Percentiles rank a stretch among this genome's conserved stretches.
Evolutionary conservation across 2,329 filamentous ascomycete species (phyloP).

Genomic region (Colletotrichum costaricense): DNA sequence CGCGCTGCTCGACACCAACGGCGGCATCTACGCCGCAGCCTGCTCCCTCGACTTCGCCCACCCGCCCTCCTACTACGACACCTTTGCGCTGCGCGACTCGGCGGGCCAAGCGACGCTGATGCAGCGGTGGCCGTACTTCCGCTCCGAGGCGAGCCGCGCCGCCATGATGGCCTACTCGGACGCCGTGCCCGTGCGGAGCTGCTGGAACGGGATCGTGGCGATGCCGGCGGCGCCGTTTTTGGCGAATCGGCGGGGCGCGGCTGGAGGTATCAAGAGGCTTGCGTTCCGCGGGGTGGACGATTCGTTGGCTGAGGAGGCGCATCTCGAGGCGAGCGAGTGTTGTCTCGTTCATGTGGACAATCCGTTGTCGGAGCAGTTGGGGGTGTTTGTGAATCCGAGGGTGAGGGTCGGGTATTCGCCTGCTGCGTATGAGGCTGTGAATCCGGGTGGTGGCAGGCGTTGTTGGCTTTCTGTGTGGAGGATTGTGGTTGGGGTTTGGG

Average conservation of each 20-base stretch:
- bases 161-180: constrained; percentile 61
- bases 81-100: constrained; percentile 69
- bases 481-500: constrained; percentile 68
- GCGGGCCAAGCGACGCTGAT: constrained; percentile 62
- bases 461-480: constrained; percentile 64
- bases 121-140: constrained; percentile 71
- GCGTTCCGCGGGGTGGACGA: constrained; percentile 75
- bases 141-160: constrained; percentile 59
- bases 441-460: constrained; percentile 44
- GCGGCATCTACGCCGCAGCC: constrained; percentile 69
- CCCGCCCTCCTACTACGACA: constrained; percentile 68
- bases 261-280: constrained; percentile 44
- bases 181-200: constrained; percentile 58
- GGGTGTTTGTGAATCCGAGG: constrained; percentile 76
- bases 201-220: constrained; percentile 59
- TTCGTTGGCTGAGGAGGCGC: constrained; percentile 64
- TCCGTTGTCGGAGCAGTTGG: constrained; percentile 59
- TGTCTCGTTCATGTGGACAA: constrained; percentile 83
- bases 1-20: constrained; percentile 66
- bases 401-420: constrained; percentile 75
- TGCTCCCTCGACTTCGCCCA: constrained; percentile 71
- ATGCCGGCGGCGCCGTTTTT: constrained; percentile 69
- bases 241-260: constrained; percentile 40
- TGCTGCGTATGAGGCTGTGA: constrained; percentile 62
- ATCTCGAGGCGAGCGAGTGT: constrained; percentile 83